Conservation (phyloP, 176 grass and related monocot species). For the Rhynchospora breviuscula region DNA sequence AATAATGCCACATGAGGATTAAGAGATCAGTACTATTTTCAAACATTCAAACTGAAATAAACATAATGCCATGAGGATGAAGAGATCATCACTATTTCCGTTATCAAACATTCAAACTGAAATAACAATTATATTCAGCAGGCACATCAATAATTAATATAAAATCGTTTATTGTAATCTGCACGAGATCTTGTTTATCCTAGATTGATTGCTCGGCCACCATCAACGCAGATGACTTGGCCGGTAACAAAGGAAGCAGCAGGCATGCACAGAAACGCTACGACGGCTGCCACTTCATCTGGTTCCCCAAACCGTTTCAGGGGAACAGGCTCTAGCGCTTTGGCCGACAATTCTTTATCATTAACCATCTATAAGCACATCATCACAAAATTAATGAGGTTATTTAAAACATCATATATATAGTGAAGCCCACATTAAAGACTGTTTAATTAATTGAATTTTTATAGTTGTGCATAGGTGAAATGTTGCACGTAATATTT, state of each 20-base stretch:
- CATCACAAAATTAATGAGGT: neutral
- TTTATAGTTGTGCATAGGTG: too few relatives aligned
- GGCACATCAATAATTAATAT: neutral
- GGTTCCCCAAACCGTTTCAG: conserved; percentile 13
- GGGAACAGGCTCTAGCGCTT: neutral
- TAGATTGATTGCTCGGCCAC: conserved; percentile 7
- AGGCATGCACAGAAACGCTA: conserved; percentile 30
- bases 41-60: too few relatives aligned
- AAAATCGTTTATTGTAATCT: neutral
- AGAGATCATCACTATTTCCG: neutral
- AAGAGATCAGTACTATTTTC: too few relatives aligned
- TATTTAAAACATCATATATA: neutral
- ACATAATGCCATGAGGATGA: too few relatives aligned
- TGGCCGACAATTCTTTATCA: neutral
- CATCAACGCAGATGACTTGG: conserved; percentile 24
- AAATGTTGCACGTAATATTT: too few relatives aligned
- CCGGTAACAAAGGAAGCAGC: conserved; percentile 24
- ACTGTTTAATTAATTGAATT: too few relatives aligned
- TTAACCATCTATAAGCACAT: neutral
- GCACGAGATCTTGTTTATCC: neutral
- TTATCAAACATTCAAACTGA: neutral
- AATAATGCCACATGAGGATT: too few relatives aligned
- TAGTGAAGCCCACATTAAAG: too few relatives aligned
- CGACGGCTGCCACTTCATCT: conserved; percentile 19
- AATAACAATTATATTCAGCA: neutral